These are phyloP conservation scores for Naganishia sp. DNA, from an alignment of 1,284 basidiomycete genomes.

Conservation along the genomic window DNA sequence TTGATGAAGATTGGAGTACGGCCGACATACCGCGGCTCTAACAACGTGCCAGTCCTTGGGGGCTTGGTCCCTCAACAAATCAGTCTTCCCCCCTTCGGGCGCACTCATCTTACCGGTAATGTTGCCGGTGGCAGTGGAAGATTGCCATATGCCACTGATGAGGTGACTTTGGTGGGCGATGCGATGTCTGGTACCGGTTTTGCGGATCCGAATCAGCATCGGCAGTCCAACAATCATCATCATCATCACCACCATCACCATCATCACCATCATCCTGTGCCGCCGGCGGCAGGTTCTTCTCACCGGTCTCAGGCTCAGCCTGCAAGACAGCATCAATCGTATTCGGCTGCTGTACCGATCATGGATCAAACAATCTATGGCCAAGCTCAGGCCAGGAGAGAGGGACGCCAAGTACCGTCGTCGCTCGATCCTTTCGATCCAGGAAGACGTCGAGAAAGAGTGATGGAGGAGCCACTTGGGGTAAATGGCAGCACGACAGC, in stretches of 20 bases:
- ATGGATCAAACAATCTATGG: constrained; percentile 29
- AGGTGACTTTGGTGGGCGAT: constrained; percentile 8
- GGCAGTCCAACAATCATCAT: constrained; percentile 29
- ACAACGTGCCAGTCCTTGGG: constrained; percentile 4
- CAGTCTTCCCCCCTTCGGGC: constrained; percentile 12
- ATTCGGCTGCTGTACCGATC: constrained; percentile 18
- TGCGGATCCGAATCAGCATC: constrained; percentile 17
- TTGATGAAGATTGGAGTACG: constrained; percentile 1
- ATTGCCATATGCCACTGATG: constrained; percentile 15
- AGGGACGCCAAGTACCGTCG: constrained; percentile 33
- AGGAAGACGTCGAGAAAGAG: constrained; percentile 14
- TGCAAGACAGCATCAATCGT: constrained; percentile 20
- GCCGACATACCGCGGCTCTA: constrained; percentile 6
- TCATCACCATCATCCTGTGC: constrained; percentile 31
- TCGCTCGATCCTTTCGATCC: constrained; percentile 32
- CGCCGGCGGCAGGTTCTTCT: not conserved
- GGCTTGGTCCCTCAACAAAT: constrained; percentile 16
- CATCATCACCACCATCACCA: constrained; percentile 35
- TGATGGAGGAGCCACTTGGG: not conserved
- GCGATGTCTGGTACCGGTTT: not conserved
- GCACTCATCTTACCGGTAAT: not conserved
- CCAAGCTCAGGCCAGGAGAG: constrained; percentile 30
- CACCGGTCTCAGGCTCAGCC: constrained; percentile 5
- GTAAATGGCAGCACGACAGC: not conserved
- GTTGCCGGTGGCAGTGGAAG: constrained; percentile 1